Percentiles rank a stretch among this genome's conserved stretches.
Evolutionary conservation across 2,329 filamentous ascomycete species (phyloP).

Genomic region (Alternaria sp.): DNA sequence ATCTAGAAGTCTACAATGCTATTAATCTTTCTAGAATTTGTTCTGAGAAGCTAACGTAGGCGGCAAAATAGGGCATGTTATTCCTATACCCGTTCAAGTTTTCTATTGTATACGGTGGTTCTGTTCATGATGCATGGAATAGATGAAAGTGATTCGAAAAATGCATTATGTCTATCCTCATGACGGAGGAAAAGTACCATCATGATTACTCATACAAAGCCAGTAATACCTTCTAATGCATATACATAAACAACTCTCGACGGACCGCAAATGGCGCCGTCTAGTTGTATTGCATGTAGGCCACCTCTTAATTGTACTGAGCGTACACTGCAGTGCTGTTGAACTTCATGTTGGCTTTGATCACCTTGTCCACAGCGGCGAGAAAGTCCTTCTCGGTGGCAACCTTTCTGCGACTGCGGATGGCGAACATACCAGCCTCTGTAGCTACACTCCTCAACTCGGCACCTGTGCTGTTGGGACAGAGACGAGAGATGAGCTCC

Average conservation of each 20-base stretch:
- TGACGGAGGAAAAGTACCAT: conserved; percentile 1
- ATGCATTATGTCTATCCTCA: conserved; percentile 3
- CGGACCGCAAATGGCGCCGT: neutral
- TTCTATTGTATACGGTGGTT: no score
- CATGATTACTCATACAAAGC: conserved; percentile 10
- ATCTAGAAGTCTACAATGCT: no score
- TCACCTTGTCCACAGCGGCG: conserved; percentile 98
- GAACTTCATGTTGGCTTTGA: conserved; percentile 99
- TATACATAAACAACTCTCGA: neutral
- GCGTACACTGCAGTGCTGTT: conserved; percentile 98
- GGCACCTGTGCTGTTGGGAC: conserved; percentile 95
- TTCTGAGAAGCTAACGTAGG: no score
- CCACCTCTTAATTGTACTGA: conserved; percentile 88
- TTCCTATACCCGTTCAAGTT: no score
- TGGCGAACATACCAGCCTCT: conserved; percentile 98
- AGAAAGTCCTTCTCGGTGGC: conserved; percentile 99
- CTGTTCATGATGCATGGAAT: no score
- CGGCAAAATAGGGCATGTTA: no score
- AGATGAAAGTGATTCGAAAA: neutral
- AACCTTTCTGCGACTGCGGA: conserved; percentile 92
- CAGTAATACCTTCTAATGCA: conserved; percentile 1
- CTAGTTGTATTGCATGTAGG: conserved; percentile 99
- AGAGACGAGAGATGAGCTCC: conserved; percentile 97
- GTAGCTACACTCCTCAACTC: conserved; percentile 96
- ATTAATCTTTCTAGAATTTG: no score